Evolutionary conservation across 495 filamentous ascomycete genomes (phyloP), one percentile per base, ranked within the genome.

Genomic region (Penicillium angulare): DNA sequence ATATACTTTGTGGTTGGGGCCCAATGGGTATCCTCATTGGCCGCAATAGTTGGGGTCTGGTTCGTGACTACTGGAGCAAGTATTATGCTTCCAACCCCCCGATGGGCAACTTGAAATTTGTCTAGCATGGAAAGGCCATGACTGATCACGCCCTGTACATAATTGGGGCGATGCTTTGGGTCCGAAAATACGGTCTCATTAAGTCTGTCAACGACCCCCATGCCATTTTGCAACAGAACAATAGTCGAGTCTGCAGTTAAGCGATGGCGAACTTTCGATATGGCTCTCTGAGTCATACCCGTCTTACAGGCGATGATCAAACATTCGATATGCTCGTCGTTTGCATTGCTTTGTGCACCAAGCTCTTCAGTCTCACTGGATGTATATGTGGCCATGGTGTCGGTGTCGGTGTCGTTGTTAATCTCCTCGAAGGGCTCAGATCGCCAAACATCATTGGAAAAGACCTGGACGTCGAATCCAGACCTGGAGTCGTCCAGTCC

Each of bases 171-270:
- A 0, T 57, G 67, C 4, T 57, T 50, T 2, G 80, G 75, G 57
- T 90, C 75, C 0, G 81, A 77, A 59, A 95, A 98, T 10, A 92
- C 57, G 2, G 69, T 47, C 8, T 77, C 56, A 53, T 88, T 88
- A 16, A 96, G 68, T 29, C 79, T 75, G n/a, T 96, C 89, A 22
- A 90, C 68, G 3, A 86, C 65, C 2, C 92, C 92, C 72, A 97
- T 80, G 4, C 90, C 91, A 40, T 92, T 88, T 44, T 95, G 87
- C 4, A 95, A 59, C 18, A 98, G 81, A 32, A 87, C 77, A 24
- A 98, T 78, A 0, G 91, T 92, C 3, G 90, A 90, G 12, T 80
- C 71, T 3, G 75, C 69, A 26, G 81, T 81, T n/a, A 98, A 71
- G 7, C 90, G 79, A 52, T 88, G 76, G 5, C 65, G 65, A 34